phyloP scores from a whole-genome alignment of 805 yeast species.

The Ogataea kodamae region DNA sequence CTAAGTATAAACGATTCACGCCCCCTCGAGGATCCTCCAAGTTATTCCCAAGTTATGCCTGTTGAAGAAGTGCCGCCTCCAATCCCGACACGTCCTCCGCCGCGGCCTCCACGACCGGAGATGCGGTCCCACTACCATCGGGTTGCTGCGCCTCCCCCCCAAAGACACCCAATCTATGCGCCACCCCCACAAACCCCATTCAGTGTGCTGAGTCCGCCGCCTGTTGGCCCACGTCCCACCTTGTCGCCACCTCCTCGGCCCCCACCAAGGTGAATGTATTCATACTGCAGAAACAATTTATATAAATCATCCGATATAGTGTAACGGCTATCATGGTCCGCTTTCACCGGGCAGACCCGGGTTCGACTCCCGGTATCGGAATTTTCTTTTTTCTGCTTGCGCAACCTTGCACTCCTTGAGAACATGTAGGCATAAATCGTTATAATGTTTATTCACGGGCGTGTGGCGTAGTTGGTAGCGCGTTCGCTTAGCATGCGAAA shows the following conservation, averaged over 20 bases:
- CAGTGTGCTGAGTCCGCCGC: not conserved
- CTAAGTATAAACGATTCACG: constrained; percentile 22
- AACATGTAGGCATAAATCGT: no score
- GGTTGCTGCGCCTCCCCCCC: constrained; percentile 7
- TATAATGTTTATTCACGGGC: constrained; percentile 40
- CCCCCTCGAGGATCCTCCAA: constrained; percentile 36
- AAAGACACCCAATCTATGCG: constrained; percentile 13
- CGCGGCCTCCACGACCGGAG: constrained; percentile 14
- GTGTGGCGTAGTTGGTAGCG: constrained; percentile 85
- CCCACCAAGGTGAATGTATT: constrained; percentile 1
- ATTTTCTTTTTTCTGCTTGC: constrained; percentile 16
- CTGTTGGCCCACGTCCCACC: constrained; percentile 1
- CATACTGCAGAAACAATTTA: not conserved
- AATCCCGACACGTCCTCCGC: constrained; percentile 14
- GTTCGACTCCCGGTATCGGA: constrained; percentile 88
- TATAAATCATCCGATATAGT: constrained; percentile 57
- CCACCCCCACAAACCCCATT: constrained; percentile 13
- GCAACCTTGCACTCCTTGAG: not conserved
- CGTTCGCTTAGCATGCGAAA: constrained; percentile 79
- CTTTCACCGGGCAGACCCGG: constrained; percentile 85
- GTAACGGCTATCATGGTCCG: constrained; percentile 86
- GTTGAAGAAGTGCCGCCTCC: constrained; percentile 11
- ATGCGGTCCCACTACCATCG: constrained; percentile 7
- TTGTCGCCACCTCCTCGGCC: constrained; percentile 8
- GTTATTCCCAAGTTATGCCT: constrained; percentile 33